Conservation (phyloP, 2,329 filamentous ascomycete genomes). For the Chalaropsis thielavioides region DNA sequence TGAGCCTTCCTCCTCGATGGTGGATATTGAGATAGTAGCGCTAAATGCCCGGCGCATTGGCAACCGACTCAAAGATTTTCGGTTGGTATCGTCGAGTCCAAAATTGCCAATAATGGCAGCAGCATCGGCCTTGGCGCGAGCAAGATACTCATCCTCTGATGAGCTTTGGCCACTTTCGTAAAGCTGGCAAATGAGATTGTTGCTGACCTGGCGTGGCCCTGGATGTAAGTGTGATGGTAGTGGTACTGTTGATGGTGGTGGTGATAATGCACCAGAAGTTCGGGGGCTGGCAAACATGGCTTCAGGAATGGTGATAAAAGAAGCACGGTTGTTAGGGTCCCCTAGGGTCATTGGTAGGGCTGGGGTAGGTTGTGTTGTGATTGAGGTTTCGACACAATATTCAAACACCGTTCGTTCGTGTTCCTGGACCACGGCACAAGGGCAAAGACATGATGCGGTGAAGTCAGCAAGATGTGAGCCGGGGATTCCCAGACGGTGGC, state of each 20-base stretch:
- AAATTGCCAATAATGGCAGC: slow-evolving; percentile 10
- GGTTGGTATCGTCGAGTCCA: slow-evolving; percentile 4
- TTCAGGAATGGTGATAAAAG: slow-evolving; percentile 16
- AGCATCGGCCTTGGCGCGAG: slow-evolving; percentile 14
- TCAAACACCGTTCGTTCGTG: slow-evolving; percentile 17
- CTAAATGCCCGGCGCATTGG: slow-evolving; percentile 7
- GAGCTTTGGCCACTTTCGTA: slow-evolving; percentile 12
- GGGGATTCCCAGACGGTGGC: slow-evolving; percentile 13
- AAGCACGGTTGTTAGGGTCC: slow-evolving; percentile 14
- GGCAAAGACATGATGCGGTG: slow-evolving; percentile 14
- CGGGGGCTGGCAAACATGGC: slow-evolving; percentile 11
- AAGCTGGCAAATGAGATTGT: slow-evolving; percentile 13
- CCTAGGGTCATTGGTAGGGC: slow-evolving; percentile 15
- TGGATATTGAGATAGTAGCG: slow-evolving; percentile 12
- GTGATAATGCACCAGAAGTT: not conserved
- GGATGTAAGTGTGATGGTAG: not conserved
- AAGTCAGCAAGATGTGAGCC: slow-evolving; percentile 12
- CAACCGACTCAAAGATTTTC: not conserved
- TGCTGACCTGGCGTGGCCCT: not conserved
- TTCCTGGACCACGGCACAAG: slow-evolving; percentile 15
- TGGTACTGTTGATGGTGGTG: not conserved
- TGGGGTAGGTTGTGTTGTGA: slow-evolving; percentile 14
- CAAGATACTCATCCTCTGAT: slow-evolving; percentile 10
- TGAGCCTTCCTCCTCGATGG: slow-evolving; percentile 17
- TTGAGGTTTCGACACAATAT: slow-evolving; percentile 14